phyloP scores from a whole-genome alignment of 2,329 filamentous ascomycete species.

The Daldinia sp. region DNA sequence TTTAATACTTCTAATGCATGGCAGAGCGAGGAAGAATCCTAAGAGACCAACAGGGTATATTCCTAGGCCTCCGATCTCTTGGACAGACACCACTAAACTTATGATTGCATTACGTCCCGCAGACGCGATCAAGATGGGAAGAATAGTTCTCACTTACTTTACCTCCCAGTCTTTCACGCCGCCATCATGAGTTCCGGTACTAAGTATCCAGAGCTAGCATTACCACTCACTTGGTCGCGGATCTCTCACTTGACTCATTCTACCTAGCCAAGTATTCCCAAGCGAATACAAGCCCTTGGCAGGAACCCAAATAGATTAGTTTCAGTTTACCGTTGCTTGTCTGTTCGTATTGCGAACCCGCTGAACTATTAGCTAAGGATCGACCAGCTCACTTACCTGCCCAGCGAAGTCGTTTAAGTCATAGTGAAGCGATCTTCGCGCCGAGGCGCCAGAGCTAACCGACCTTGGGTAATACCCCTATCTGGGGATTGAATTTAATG shows the following conservation, averaged over 20 bases:
- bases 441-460: slow-evolving; percentile 15
- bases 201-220: not conserved
- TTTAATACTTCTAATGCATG: not conserved
- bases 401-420: slow-evolving; percentile 5
- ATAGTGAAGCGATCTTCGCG: slow-evolving; percentile 7
- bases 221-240: not conserved
- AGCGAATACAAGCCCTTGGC: not conserved
- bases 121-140: not conserved
- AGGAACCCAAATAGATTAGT: not conserved
- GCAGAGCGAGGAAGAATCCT: too few relatives aligned
- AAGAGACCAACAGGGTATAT: not conserved
- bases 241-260: not conserved
- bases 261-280: slow-evolving; percentile 1
- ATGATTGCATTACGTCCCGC: not conserved
- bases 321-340: not conserved
- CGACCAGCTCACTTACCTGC: not conserved
- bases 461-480: slow-evolving; percentile 11
- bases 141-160: not conserved
- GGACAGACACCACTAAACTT: too few relatives aligned
- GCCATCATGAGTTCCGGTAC: not conserved
- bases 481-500: not conserved
- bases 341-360: not conserved
- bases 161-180: not conserved
- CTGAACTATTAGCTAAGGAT: slow-evolving; percentile 6
- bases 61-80: too few relatives aligned